phyloP scores from a whole-genome alignment of 192 early-diverging fungal species.

The Entophlyctis helioformis region DNA sequence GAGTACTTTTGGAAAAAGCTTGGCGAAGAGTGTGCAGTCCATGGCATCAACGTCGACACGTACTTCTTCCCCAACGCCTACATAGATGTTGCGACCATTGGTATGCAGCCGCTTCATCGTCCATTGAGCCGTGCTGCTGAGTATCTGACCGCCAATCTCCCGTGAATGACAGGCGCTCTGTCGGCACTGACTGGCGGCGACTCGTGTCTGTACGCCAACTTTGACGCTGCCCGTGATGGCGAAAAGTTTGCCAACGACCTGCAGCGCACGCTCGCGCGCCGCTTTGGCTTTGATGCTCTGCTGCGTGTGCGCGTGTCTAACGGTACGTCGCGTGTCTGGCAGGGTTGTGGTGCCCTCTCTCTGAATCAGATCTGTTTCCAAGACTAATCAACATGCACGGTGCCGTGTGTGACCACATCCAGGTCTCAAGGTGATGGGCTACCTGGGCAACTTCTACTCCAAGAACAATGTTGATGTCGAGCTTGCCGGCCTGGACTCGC shows the following conservation, averaged over 20 bases:
- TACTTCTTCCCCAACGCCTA: slow-evolving; percentile 84
- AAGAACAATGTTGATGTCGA: slow-evolving; percentile 86
- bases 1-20: slow-evolving; percentile 76
- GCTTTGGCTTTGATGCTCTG: slow-evolving; percentile 78
- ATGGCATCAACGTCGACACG: slow-evolving; percentile 76
- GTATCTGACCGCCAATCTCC: not conserved
- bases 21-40: slow-evolving; percentile 66
- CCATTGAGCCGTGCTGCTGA: not conserved
- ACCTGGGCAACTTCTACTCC: slow-evolving; percentile 92
- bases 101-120: slow-evolving; percentile 25
- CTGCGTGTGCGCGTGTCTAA: slow-evolving; percentile 84
- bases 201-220: slow-evolving; percentile 67
- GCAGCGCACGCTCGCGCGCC: slow-evolving; percentile 51
- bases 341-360: not conserved
- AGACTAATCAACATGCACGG: not conserved
- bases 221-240: slow-evolving; percentile 63
- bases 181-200: slow-evolving; percentile 84
- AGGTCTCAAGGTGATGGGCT: slow-evolving; percentile 68
- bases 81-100: slow-evolving; percentile 81
- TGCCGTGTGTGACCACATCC: not conserved
- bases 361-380: not conserved
- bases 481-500: slow-evolving; percentile 75
- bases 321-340: slow-evolving; percentile 24
- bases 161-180: slow-evolving; percentile 39
- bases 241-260: slow-evolving; percentile 63